Base-by-base conservation (phyloP, 2,329 filamentous ascomycete genomes). In the Dothistroma pini region DNA sequence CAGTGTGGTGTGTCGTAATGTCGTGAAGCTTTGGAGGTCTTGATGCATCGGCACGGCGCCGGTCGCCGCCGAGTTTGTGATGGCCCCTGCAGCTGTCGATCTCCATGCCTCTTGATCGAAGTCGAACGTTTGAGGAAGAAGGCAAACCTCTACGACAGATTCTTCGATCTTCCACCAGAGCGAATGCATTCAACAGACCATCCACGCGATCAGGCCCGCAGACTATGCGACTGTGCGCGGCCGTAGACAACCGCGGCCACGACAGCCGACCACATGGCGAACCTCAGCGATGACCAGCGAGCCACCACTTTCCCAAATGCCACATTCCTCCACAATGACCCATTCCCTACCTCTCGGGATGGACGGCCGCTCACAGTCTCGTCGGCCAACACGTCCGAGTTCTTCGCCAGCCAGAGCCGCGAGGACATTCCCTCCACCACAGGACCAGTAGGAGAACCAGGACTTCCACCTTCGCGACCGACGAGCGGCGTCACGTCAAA, bases 381-480 rank as follows among this genome's bases (percentile, higher is more conserved):
- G 9, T 63, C 68, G 38, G 64, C 65, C 53, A 64, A 57, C 47
- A 68, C 66, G 4, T 68, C 68, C 12, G 63, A 69, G 22, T 65
- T 63, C 44, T 60, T 57, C 32, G 56, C 65, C 25, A 59, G 59
- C 16, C 51, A 58, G 31, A 61, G 63, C 44, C 53, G 54, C 51
- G 60, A 64, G 29, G 62, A 59, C 54, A 65, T 71, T 19, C 62
- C 67, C 35, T 68, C 77, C 56, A 69, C 75, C 58, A 80, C 79
- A 14, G 80, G 79, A 11, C 78, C 79, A 6, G 71, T 76, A 7
- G 80, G 79, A 55, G 79, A 81, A 66, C 70, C 78, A 41, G 79
- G 78, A 44, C 74, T 81, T 61, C 79, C 79, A 44, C 79, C 79
- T 1, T 79, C 78, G 54, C 75, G 80, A 31, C 79, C 79, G 4